Evolutionary conservation across 2,329 filamentous ascomycete genomes (phyloP), one percentile per base, ranked within the genome.

Genomic region (Penicillium sp.): DNA sequence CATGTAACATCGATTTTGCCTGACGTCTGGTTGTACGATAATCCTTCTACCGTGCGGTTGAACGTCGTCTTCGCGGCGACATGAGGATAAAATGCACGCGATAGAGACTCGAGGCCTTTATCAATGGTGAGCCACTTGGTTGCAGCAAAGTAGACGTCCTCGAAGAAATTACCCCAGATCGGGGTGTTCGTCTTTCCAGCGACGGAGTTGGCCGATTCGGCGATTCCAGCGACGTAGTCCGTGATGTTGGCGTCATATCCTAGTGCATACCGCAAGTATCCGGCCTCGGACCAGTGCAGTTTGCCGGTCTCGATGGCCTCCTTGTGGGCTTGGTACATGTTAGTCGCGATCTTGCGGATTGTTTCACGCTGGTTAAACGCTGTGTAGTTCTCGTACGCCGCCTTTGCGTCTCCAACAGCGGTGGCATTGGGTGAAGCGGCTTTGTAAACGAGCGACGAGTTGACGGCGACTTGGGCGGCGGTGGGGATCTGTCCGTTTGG

Each of bases 91-190:
- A 90, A 89, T 0, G 87, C 82, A 0, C 75, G 68, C 0, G 87
- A 86, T 0, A 90, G 78, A 0, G 81, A 81, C 55, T 81, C 83
- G 0, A 86, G 68, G 1, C 83, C 83, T 65, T 82, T 77, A 63
- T 89, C 83, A 58, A 89, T 87, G 3, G 87, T 89, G n/a, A 75
- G 77, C 83, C 83, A 88, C 3, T 77, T 76, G 0, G 81, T 81
- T 0, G 85, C 84, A 1, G 68, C 64, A 65, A 87, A 87, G 69
- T 88, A 88, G 5, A 83, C 75, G 5, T 74, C 74, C 2, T 87
- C 85, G 58, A 84, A 84, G 13, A 81, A 66, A 60, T 74, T 75
- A 7, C 79, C 75, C 70, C 85, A 70, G 8, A 70, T 86, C 46
- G 76, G 78, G n/a, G n/a, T n/a, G n/a, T n/a, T n/a, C n/a, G n/a